phyloP scores from a whole-genome alignment of 345 rosid genomes.

The Combretum micranthum region DNA sequence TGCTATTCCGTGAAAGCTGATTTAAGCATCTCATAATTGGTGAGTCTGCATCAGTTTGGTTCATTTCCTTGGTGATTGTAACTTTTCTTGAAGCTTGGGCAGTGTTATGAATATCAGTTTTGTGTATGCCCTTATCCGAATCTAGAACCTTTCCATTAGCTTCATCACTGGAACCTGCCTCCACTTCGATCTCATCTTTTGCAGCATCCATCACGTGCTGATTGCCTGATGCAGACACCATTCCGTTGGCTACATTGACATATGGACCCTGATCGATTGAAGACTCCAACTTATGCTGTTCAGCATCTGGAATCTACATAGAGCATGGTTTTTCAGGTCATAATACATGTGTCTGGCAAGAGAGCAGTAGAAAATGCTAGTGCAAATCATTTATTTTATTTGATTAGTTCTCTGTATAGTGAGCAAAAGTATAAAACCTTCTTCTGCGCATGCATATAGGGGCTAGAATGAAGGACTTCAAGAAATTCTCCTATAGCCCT shows the following conservation, averaged over 20 bases:
- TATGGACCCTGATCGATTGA: conserved; percentile 67
- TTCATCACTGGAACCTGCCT: background rate
- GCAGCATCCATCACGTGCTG: conserved; percentile 20
- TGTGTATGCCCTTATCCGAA: conserved; percentile 14
- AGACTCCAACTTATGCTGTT: conserved; percentile 22
- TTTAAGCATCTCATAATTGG: conserved; percentile 30
- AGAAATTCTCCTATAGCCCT: conserved; percentile 76
- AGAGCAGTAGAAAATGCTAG: too few species aligned
- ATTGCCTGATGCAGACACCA: conserved; percentile 50
- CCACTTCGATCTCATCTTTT: conserved; percentile 7
- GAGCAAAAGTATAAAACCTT: conserved; percentile 25
- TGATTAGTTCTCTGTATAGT: too few species aligned
- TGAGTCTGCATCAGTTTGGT: conserved; percentile 16
- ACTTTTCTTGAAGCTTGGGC: conserved; percentile 15
- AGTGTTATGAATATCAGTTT: conserved; percentile 12
- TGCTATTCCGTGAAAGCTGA: conserved; percentile 27
- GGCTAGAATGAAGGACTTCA: conserved; percentile 48
- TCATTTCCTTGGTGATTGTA: conserved; percentile 13
- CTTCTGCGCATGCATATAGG: conserved; percentile 50
- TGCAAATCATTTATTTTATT: too few species aligned
- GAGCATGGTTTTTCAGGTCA: background rate
- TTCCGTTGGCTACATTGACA: conserved; percentile 58
- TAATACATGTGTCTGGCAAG: too few species aligned
- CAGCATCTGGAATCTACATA: conserved; percentile 28
- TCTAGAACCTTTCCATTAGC: conserved; percentile 9